Percentiles rank a stretch among this genome's conserved stretches.
These are phyloP conservation scores for Kluyveromyces nonfermentans DNA, from an alignment of 805 yeast genomes.

Conservation along the genomic window DNA sequence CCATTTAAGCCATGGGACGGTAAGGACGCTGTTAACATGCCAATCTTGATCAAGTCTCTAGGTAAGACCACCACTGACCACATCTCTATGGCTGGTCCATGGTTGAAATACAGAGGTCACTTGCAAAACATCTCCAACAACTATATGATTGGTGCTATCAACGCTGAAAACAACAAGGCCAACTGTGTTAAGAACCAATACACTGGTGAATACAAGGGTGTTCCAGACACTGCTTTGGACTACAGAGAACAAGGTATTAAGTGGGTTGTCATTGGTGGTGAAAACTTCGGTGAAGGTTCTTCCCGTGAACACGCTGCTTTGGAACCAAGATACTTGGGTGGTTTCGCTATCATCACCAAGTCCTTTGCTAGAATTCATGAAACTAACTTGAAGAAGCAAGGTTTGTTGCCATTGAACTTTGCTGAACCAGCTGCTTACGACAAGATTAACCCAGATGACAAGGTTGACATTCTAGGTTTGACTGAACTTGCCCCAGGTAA, in stretches of 20 bases:
- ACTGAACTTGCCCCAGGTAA: slow-evolving; percentile 87
- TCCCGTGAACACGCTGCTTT: slow-evolving; percentile 99
- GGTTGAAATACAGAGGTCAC: slow-evolving; percentile 99
- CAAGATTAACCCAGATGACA: slow-evolving; percentile 85
- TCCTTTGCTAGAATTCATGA: slow-evolving; percentile 99
- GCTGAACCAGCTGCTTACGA: slow-evolving; percentile 85
- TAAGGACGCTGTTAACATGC: slow-evolving; percentile 80
- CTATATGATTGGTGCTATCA: slow-evolving; percentile 99
- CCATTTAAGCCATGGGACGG: slow-evolving; percentile 97
- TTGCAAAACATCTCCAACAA: slow-evolving; percentile 96
- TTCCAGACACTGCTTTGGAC: slow-evolving; percentile 92
- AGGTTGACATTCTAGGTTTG: slow-evolving; percentile 79
- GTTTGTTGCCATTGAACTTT: slow-evolving; percentile 94
- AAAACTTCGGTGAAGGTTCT: slow-evolving; percentile 99
- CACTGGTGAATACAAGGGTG: slow-evolving; percentile 90
- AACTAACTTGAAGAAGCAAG: slow-evolving; percentile 99
- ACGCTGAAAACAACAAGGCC: slow-evolving; percentile 92
- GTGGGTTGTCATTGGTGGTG: slow-evolving; percentile 98
- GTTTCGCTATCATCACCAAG: slow-evolving; percentile 93
- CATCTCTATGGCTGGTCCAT: slow-evolving; percentile 99
- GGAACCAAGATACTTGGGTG: slow-evolving; percentile 99
- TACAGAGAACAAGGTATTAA: slow-evolving; percentile 88
- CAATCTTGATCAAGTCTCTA: slow-evolving; percentile 89
- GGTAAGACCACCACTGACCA: slow-evolving; percentile 99
- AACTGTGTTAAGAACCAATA: slow-evolving; percentile 81